Base-by-base conservation (phyloP, 495 filamentous ascomycete species). In the Hyaloscypha finlandica region DNA sequence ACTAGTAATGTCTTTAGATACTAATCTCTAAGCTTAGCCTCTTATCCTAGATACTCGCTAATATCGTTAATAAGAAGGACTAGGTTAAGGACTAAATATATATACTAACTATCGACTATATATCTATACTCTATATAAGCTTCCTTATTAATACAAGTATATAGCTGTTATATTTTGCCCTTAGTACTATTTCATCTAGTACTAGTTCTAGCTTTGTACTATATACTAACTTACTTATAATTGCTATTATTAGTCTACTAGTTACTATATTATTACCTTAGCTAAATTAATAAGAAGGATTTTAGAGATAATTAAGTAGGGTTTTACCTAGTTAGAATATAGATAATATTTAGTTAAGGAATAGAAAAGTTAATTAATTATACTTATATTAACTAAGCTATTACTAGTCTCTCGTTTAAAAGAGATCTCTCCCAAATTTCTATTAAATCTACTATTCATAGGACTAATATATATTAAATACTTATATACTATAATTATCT, bases 71-170 rank as follows among this genome's bases (percentile, higher is more conserved):
- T 12, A 59, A 69, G 56, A n/a, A n/a, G 42, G 2, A 25, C 25
- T n/a, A 12, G n/a, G 42, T 48, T n/a, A 65, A 69, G 61, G 53
- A 45, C 32, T 56, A 2, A 39, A 37, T 30, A 61, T 64, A 59
- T 32, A 64, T 55, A 22, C 31, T 69, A 56, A 69, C 61, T n/a
- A 35, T 63, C 61, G 55, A 69, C 20, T 22, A 52, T 29, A 30
- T 32, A 60, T 45, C 60, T 20, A 35, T 30, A 64, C 61, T 69
- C 39, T n/a, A 37, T 30, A 61, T 64, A 59, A 25, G 25, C 25
- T 2, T 25, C 2, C 25, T 25, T 25, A 25, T 25, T 25, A 25
- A 48, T 48, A 48, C 2, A 48, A 48, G 42, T 12, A 1, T 25
- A 25, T 25, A n/a, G n/a, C n/a, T 25, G 2, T 25, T 25, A 25